Conservation (phyloP, 2,329 filamentous ascomycete genomes). For the Penicillium vulpinum region DNA sequence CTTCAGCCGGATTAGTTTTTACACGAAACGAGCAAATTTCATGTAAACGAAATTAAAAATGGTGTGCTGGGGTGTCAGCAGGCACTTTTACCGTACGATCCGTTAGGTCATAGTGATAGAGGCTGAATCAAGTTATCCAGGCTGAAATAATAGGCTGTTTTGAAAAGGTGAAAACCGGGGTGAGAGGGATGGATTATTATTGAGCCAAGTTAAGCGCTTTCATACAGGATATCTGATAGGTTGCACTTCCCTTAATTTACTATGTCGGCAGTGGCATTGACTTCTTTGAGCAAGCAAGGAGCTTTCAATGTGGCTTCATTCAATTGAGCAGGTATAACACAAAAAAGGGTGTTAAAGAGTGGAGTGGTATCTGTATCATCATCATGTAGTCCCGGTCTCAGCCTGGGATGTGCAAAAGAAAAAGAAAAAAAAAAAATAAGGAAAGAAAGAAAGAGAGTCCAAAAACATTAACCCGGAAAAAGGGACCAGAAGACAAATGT, state of each 20-base stretch:
- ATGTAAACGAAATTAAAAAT: background rate
- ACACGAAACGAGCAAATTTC: background rate
- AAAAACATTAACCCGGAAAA: background rate
- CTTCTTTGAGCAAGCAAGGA: background rate
- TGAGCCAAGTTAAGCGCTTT: background rate
- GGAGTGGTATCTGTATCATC: constrained; percentile 27
- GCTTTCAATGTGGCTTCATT: background rate
- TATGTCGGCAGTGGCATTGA: too few relatives aligned
- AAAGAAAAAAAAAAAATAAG: constrained; percentile 8
- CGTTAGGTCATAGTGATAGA: background rate
- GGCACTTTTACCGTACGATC: background rate
- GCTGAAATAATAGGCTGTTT: background rate
- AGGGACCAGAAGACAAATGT: background rate
- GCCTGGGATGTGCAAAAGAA: constrained; percentile 9
- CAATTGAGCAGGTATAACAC: background rate
- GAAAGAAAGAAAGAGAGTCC: constrained; percentile 7
- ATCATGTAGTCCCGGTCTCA: constrained; percentile 12
- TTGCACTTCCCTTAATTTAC: background rate
- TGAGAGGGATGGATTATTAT: background rate
- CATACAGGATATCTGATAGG: background rate
- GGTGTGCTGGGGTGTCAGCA: too few relatives aligned
- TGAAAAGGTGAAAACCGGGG: background rate
- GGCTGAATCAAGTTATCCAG: background rate
- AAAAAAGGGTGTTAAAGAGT: constrained; percentile 13
- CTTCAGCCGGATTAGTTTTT: background rate